These are phyloP conservation scores for Xerocomus brunneocitrinus DNA, from an alignment of 768 basidiomycete genomes.

Conservation along the genomic window DNA sequence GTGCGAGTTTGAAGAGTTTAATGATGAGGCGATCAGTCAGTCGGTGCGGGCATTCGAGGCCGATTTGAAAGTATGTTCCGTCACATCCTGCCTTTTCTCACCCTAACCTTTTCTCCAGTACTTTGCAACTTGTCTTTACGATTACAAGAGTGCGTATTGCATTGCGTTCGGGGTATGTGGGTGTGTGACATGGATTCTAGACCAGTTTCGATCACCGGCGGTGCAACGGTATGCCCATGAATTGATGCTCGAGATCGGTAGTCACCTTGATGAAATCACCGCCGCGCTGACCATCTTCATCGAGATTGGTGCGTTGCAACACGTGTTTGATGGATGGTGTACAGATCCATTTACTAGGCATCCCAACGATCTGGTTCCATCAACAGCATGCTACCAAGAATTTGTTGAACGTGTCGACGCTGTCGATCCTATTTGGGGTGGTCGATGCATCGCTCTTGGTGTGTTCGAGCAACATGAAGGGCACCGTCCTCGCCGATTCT, in stretches of 20 bases:
- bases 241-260: conserved; percentile 42
- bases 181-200: conserved; percentile 22
- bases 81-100: neutral
- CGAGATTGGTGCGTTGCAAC: conserved; percentile 39
- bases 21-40: conserved; percentile 45
- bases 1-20: conserved; percentile 53
- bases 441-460: conserved; percentile 47
- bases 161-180: neutral
- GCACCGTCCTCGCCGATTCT: conserved; percentile 29
- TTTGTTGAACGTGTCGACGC: conserved; percentile 46
- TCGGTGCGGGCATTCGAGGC: conserved; percentile 44
- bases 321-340: neutral
- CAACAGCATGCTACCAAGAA: conserved; percentile 47
- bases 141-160: conserved; percentile 38
- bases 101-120: conserved; percentile 31
- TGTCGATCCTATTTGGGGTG: conserved; percentile 52
- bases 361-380: conserved; percentile 49
- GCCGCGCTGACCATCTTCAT: conserved; percentile 45
- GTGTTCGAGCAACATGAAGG: conserved; percentile 35
- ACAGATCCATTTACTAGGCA: conserved; percentile 29
- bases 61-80: conserved; percentile 39
- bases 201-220: conserved; percentile 46
- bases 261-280: conserved; percentile 47
- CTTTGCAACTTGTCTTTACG: conserved; percentile 44
- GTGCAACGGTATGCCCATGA: conserved; percentile 52